Base-by-base conservation (phyloP, 257 asterid species). In the Prunella vulgaris region DNA sequence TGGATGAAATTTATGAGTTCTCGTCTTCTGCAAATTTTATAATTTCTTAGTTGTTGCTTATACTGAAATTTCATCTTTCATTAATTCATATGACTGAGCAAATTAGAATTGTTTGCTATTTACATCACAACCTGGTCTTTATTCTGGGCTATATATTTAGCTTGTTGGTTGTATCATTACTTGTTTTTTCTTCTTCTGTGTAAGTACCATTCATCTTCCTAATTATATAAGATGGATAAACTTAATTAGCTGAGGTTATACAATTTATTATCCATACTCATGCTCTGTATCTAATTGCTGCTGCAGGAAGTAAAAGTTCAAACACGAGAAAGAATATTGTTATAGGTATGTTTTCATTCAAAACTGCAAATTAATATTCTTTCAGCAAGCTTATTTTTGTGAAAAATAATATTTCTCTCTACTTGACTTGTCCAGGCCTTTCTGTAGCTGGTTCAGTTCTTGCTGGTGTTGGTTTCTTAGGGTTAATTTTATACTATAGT, bases 391-490 rank as follows among this genome's bases (percentile, higher is more conserved):
- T 30, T 7, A 28, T 5, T 15, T 28, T 28, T 13, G 53, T 12
- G 58, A 15, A 18, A 20, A 9, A 27, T 20, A 51, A 62, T 59
- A 67, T 4, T 44, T 33, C 12, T 65, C 51, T 64, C 10, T 70
- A 57, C n/a, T 0, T 80, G 65, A 5, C 58, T 30, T 54, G 62
- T 84, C 15, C 83, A 90, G 97, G 71, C 60, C 69, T 77, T 44
- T 49, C 73, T 14, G 48, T 87, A 73, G 88, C 77, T 27, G 96
- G 93, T 71, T 89, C 88, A 38, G 81, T 72, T 59, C 66, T 88
- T 79, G 91, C 90, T 48, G 82, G 86, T 52, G 22, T 86, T 38
- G 85, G 84, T 48, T 13, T 87, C 27, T 90, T 84, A 60, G 84
- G 88, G 82, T 70, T 84, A 17, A 40, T 84, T 77, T 82, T 87